Conservation (phyloP, 345 rosid species). For the Gossypioides kirkii region DNA sequence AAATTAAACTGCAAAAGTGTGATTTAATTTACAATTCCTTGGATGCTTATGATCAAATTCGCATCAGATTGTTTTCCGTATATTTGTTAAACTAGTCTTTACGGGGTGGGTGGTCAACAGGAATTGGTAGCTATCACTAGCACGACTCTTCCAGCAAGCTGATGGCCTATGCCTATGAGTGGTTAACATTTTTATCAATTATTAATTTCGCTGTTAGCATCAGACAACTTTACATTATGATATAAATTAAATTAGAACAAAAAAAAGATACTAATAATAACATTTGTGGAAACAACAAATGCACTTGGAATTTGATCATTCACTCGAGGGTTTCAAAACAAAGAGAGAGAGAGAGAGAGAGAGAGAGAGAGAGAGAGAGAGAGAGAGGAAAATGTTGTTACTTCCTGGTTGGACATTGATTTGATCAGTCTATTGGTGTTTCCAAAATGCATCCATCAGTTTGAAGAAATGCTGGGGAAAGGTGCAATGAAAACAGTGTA, state of each 20-base stretch:
- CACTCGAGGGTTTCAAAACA: neutral
- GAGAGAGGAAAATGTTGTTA: no score
- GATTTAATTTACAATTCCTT: neutral
- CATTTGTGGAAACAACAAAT: neutral
- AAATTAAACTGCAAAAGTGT: neutral
- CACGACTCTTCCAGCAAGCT: neutral
- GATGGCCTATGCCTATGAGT: neutral
- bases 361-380: no score
- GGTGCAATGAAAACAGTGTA: slow-evolving; percentile 88
- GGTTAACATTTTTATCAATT: neutral
- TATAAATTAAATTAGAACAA: no score
- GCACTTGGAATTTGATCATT: neutral
- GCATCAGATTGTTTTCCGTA: neutral
- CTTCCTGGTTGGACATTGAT: no score
- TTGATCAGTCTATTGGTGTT: no score
- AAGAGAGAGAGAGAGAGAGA: no score
- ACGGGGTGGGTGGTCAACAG: neutral
- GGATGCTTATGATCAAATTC: neutral
- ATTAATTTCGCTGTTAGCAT: no score
- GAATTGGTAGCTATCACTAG: neutral
- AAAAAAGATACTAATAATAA: no score
- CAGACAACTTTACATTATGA: no score
- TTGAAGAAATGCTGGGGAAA: slow-evolving; percentile 61
- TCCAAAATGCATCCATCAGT: slow-evolving; percentile 25
- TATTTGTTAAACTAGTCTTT: neutral